These are phyloP conservation scores for Eimeria acervulina DNA, from an alignment of 169 alveolate genomes.

Conservation along the genomic window DNA sequence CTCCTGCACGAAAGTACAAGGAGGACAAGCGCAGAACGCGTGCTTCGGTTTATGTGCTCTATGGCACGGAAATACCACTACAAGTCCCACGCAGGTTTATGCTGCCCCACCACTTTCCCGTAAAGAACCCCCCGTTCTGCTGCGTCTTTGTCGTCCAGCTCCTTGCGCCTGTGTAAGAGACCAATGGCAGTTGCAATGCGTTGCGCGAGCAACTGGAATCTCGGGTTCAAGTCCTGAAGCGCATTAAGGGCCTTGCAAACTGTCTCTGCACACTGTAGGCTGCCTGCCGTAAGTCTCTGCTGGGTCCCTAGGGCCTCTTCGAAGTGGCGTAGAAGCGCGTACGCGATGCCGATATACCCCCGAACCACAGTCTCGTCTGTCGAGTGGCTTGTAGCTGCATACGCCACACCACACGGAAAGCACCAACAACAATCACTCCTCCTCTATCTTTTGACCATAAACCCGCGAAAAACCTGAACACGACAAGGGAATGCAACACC, in stretches of 20 bases:
- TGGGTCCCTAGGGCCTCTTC: conserved; percentile 63
- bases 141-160: conserved; percentile 27
- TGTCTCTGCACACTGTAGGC: conserved; percentile 64
- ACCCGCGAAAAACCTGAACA: not conserved
- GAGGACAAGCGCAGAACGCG: not conserved
- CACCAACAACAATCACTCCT: not conserved
- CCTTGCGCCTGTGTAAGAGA: conserved; percentile 56
- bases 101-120: conserved; percentile 14
- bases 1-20: conserved; percentile 5
- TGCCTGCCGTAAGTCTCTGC: conserved; percentile 64
- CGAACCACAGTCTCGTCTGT: not conserved
- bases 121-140: not conserved
- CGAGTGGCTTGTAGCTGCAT: conserved; percentile 4
- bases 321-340: conserved; percentile 63
- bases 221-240: not conserved
- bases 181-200: conserved; percentile 44
- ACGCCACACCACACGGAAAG: not conserved
- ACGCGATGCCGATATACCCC: conserved; percentile 60
- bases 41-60: not conserved
- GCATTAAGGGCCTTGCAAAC: conserved; percentile 47
- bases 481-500: not conserved
- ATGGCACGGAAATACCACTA: not conserved
- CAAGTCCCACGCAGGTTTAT: not conserved
- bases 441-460: not conserved
- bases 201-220: conserved; percentile 6